These are phyloP conservation scores for Sechiopsis laciniata DNA, from an alignment of 306 rosid species.

Conservation along the genomic window DNA sequence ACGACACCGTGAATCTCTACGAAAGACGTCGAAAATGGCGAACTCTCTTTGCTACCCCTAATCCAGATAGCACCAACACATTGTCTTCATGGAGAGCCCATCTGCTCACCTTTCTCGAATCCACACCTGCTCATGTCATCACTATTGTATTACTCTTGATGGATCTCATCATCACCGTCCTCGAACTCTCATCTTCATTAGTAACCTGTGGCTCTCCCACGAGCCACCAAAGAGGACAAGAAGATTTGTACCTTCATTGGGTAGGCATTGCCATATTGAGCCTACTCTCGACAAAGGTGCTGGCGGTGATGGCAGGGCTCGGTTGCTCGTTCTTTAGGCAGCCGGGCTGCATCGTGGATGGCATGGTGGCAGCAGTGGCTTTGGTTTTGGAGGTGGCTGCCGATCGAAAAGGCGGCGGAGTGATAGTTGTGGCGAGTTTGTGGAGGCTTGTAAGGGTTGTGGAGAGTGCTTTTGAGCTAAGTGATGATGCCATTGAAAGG, in stretches of 20 bases:
- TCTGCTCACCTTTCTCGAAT: conserved; percentile 47
- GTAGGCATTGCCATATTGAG: conserved; percentile 53
- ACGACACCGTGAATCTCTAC: not conserved
- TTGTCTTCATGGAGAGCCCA: conserved; percentile 47
- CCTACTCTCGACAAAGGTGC: conserved; percentile 39
- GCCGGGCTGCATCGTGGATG: conserved; percentile 50
- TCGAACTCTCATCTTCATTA: conserved; percentile 57
- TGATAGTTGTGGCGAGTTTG: conserved; percentile 55
- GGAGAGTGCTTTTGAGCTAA: conserved; percentile 66
- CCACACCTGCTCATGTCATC: conserved; percentile 37
- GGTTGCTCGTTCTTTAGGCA: conserved; percentile 41
- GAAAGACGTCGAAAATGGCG: conserved; percentile 4
- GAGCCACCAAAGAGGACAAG: not conserved
- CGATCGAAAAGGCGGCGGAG: conserved; percentile 56
- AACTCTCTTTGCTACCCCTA: not conserved
- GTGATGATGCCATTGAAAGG: conserved; percentile 72
- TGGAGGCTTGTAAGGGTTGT: conserved; percentile 73
- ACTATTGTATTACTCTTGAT: conserved; percentile 38
- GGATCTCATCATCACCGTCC: conserved; percentile 57
- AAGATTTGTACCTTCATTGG: conserved; percentile 40
- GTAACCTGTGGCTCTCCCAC: conserved; percentile 25
- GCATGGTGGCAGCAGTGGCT: conserved; percentile 45
- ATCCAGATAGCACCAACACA: not conserved
- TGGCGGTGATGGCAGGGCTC: conserved; percentile 39
- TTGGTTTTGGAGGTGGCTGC: conserved; percentile 46